Percentiles rank a stretch among this genome's conserved stretches.
Conservation (phyloP, 2,329 filamentous ascomycete genomes). For the Fusarium scirpi region DNA sequence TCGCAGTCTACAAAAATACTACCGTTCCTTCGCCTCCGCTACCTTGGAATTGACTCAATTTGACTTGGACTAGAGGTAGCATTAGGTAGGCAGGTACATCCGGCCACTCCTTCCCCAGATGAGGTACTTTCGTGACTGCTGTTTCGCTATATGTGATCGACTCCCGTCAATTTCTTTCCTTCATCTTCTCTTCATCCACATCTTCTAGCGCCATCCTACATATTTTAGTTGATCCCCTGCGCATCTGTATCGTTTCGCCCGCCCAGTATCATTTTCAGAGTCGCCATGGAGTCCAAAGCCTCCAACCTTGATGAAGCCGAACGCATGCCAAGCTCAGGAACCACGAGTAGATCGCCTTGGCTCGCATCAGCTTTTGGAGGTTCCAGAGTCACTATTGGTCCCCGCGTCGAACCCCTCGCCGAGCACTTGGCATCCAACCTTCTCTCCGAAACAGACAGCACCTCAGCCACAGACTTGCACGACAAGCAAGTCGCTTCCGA, state of each 20-base stretch:
- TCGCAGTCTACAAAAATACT: background rate
- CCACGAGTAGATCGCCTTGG: slow-evolving; percentile 39
- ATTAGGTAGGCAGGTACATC: background rate
- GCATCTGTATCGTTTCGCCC: background rate
- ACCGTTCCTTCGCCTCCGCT: background rate
- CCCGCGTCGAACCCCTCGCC: slow-evolving; percentile 63
- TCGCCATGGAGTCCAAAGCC: slow-evolving; percentile 17
- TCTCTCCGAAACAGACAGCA: slow-evolving; percentile 54
- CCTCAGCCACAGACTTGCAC: slow-evolving; percentile 61
- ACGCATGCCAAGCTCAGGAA: slow-evolving; percentile 4
- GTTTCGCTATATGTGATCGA: background rate
- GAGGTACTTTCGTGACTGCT: slow-evolving; percentile 8
- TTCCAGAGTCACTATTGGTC: slow-evolving; percentile 58
- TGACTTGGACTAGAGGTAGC: background rate
- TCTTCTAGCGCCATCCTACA: background rate
- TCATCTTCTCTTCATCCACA: background rate
- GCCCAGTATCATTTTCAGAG: background rate
- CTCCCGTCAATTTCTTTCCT: background rate
- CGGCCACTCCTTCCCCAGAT: background rate
- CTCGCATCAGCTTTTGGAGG: slow-evolving; percentile 55
- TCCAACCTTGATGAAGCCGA: slow-evolving; percentile 22
- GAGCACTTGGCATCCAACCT: slow-evolving; percentile 47
- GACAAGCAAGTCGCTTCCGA: slow-evolving; percentile 79
- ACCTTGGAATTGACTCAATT: background rate
- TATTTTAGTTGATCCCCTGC: background rate